phyloP scores from a whole-genome alignment of 345 rosid genomes.

The Mercurialis annua region DNA sequence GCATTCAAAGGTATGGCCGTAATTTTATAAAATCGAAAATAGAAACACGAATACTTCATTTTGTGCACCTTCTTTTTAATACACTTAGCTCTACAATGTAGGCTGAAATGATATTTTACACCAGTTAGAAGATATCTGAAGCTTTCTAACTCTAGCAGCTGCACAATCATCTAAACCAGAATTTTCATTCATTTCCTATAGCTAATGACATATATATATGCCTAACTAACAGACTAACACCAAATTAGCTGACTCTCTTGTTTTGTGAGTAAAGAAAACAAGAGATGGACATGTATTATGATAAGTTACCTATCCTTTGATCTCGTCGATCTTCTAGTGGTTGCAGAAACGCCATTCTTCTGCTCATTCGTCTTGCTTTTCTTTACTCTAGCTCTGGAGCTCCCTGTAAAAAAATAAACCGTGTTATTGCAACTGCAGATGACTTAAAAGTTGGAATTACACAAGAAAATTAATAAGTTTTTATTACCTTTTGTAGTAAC shows the following conservation, averaged over 20 bases:
- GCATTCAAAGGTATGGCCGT: too few species aligned
- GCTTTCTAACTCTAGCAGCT: conserved; percentile 10
- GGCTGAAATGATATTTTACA: too few species aligned
- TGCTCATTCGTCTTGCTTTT: conserved; percentile 26
- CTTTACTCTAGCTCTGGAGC: conserved; percentile 28
- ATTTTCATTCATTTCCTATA: neutral
- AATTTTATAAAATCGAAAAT: too few species aligned
- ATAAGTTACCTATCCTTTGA: conserved; percentile 24
- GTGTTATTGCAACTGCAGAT: conserved; percentile 7
- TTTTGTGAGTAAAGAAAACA: neutral
- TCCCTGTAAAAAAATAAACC: conserved; percentile 22
- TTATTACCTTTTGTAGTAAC: conserved; percentile 31
- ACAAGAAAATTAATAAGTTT: neutral
- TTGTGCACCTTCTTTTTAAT: too few species aligned
- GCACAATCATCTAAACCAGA: neutral
- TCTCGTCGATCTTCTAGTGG: conserved; percentile 28
- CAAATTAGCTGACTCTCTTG: neutral
- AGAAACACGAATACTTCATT: too few species aligned
- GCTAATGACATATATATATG: neutral
- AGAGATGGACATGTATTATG: neutral
- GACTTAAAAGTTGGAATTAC: neutral
- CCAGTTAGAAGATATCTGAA: too few species aligned
- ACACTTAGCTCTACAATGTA: too few species aligned
- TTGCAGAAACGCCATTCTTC: conserved; percentile 16
- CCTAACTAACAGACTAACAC: neutral